Evolutionary conservation across 2,329 filamentous ascomycete species (phyloP).

Genomic region (Diaporthe sp.): DNA sequence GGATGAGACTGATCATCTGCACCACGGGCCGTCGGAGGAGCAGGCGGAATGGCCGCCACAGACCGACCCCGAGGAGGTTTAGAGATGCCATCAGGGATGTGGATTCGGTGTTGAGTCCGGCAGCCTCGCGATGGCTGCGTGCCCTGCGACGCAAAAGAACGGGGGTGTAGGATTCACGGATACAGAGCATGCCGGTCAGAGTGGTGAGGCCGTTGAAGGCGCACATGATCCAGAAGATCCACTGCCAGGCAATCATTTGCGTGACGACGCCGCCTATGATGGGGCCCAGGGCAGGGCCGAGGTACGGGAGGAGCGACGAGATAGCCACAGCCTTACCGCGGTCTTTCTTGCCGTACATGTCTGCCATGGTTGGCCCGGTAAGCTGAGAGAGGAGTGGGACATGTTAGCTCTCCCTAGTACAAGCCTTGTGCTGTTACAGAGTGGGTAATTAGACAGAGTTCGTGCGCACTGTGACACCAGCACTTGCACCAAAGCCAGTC

Average conservation of each 20-base stretch:
- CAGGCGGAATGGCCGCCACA: slow-evolving; percentile 60
- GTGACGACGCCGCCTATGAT: slow-evolving; percentile 58
- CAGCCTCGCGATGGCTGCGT: neutral
- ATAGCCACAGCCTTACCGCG: slow-evolving; percentile 28
- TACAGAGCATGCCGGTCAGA: slow-evolving; percentile 53
- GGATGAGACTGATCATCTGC: slow-evolving; percentile 62
- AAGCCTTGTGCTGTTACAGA: neutral
- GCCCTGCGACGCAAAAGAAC: slow-evolving; percentile 43
- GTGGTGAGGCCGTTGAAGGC: slow-evolving; percentile 54
- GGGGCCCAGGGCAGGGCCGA: slow-evolving; percentile 59
- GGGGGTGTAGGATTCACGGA: slow-evolving; percentile 56
- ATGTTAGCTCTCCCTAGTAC: neutral
- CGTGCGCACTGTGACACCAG: slow-evolving; percentile 6
- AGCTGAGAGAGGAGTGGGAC: slow-evolving; percentile 30
- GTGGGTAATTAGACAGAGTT: neutral
- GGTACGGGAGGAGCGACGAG: slow-evolving; percentile 29
- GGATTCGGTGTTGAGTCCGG: slow-evolving; percentile 29
- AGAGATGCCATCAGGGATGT: neutral
- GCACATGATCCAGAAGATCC: slow-evolving; percentile 59
- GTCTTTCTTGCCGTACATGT: slow-evolving; percentile 16
- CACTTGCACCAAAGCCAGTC: slow-evolving; percentile 9
- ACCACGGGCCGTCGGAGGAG: slow-evolving; percentile 65
- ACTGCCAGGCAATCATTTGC: slow-evolving; percentile 56
- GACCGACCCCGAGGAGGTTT: slow-evolving; percentile 50
- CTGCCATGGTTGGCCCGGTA: slow-evolving; percentile 20